Evolutionary conservation across 208 protist genomes (phyloP), one percentile per base, ranked within the genome.

Genomic region (Acanthamoeba lugdunensis): DNA sequence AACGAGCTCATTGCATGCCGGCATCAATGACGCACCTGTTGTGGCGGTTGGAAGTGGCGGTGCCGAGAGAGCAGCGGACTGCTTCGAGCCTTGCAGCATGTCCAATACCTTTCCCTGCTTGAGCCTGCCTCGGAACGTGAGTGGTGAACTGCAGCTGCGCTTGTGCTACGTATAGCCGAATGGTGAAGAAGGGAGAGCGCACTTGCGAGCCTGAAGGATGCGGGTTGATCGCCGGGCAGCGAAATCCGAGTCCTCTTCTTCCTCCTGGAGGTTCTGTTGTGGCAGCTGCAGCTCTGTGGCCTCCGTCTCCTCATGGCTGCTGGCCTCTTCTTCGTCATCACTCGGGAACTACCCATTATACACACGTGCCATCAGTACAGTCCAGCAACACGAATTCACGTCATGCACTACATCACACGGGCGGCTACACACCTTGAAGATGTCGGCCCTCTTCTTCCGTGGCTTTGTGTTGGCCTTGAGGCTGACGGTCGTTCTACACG

Each of bases 51-150:
- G 75, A 37, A 84, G n/a, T 21, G 75, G 30, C 16, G 75, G 41
- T 14, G 75, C 75, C 13, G 75, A 75, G 33, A 37, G 21, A 33
- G 28, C 58, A 18, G 25, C 28, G 67, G 28, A 5, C 67, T 11
- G 25, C 58, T 65, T 65, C 58, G 58, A 14, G 23, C 21, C 58
- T 13, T 65, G 50, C 0, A 87, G 79, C 79, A 87, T 65, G 21
- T 87, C 79, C n/a, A 48, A 13, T 23, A 87, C 50, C 25, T 87
- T 87, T 0, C 50, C 52, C 52, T 87, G 79, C 50, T 87, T 87
- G 16, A 63, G 18, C 50, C 79, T 87, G 30, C 11, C 18, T 11
- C 14, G 21, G 58, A 65, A n/a, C 58, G 23, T 8, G 21, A 65
- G 14, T 0, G 23, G 23, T 8, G 21, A 65, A 58, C 54, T 58